phyloP scores from a whole-genome alignment of 352 stramenopile genomes.

The Phytopythium kandeliae region DNA sequence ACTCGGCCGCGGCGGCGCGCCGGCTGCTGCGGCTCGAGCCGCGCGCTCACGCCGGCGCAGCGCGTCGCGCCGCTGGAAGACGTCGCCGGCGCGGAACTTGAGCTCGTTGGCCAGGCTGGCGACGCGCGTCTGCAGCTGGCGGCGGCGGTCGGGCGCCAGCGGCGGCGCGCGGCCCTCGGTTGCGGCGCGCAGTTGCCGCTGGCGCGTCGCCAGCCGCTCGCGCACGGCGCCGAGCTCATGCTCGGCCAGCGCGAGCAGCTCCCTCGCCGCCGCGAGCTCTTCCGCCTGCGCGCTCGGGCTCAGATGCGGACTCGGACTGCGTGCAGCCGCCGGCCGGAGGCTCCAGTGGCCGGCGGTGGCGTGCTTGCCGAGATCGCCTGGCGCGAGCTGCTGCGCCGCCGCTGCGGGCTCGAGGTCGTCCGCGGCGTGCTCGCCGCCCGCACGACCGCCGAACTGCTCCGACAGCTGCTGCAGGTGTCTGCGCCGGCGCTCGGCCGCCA shows the following conservation, averaged over 20 bases:
- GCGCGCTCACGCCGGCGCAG: slow-evolving; percentile 47
- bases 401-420: too few relatives aligned
- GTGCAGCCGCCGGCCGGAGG: too few relatives aligned
- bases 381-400: too few relatives aligned
- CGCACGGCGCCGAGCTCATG: slow-evolving; percentile 53
- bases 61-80: slow-evolving; percentile 75
- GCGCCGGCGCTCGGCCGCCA: slow-evolving; percentile 15
- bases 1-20: too few relatives aligned
- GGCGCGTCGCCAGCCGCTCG: slow-evolving; percentile 44
- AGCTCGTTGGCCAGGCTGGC: slow-evolving; percentile 49
- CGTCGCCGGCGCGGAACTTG: slow-evolving; percentile 55
- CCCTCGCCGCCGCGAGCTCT: slow-evolving; percentile 41
- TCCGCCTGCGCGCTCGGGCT: too few relatives aligned
- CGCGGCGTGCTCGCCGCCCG: background rate
- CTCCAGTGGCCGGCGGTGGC: too few relatives aligned
- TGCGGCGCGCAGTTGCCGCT: slow-evolving; percentile 29
- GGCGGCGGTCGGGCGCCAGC: slow-evolving; percentile 28
- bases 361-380: too few relatives aligned
- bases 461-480: slow-evolving; percentile 1
- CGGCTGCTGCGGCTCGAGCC: slow-evolving; percentile 1
- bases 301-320: too few relatives aligned
- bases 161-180: slow-evolving; percentile 4
- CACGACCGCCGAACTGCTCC: slow-evolving; percentile 1
- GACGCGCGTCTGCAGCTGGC: slow-evolving; percentile 44
- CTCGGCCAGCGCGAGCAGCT: slow-evolving; percentile 62